Conservation (phyloP, 176 grass and related monocot genomes). For the Areca catechu region DNA sequence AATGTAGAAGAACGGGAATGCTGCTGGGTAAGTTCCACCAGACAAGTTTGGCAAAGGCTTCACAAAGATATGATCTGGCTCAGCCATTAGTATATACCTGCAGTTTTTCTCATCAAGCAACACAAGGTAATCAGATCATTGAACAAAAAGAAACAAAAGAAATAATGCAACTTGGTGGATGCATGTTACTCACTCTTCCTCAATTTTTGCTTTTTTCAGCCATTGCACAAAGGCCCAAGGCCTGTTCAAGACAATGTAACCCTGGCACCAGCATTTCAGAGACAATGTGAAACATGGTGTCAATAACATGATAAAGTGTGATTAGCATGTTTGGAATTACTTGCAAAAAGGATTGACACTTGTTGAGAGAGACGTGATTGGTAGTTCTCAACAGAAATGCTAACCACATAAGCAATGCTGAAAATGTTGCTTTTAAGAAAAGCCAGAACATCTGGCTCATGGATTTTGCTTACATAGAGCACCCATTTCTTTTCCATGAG, state of each 20-base stretch:
- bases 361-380: no score
- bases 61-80: conserved; percentile 93
- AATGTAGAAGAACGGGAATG: conserved; percentile 95
- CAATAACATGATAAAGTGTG: no score
- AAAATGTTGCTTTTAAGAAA: no score
- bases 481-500: no score
- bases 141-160: not conserved
- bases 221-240: conserved; percentile 99
- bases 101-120: conserved; percentile 28
- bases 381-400: no score
- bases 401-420: no score
- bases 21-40: conserved; percentile 51
- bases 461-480: no score
- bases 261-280: conserved; percentile 35
- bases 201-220: conserved; percentile 61
- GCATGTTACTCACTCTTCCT: conserved; percentile 60
- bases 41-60: conserved; percentile 92
- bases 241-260: conserved; percentile 93
- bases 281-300: not conserved
- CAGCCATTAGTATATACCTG: conserved; percentile 97
- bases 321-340: no score
- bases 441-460: no score
- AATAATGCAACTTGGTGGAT: not conserved
- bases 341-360: no score
- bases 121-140: not conserved